phyloP scores from a whole-genome alignment of 495 filamentous ascomycete species.

The Penicillium antarcticum region DNA sequence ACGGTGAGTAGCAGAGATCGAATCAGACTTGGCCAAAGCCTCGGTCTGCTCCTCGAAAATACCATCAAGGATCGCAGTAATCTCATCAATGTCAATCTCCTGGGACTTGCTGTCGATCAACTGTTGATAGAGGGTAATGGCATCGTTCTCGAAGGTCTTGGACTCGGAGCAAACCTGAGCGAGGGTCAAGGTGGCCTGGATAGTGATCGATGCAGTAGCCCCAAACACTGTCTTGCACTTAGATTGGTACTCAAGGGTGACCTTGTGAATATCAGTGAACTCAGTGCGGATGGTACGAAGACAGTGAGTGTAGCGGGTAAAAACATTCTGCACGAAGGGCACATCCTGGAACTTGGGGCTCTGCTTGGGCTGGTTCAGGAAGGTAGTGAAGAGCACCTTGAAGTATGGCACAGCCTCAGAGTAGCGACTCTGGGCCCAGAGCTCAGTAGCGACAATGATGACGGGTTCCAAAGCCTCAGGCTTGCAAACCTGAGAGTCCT shows the following conservation, averaged over 20 bases:
- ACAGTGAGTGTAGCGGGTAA: conserved; percentile 31
- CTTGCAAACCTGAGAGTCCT: conserved; percentile 27
- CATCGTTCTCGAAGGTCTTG: conserved; percentile 32
- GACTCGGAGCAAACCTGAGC: conserved; percentile 36
- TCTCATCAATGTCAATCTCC: conserved; percentile 31
- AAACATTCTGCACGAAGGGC: conserved; percentile 28
- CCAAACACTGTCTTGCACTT: conserved; percentile 31
- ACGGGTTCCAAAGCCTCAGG: conserved; percentile 35
- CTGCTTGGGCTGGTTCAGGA: conserved; percentile 27
- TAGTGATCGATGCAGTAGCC: conserved; percentile 31
- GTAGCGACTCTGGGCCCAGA: conserved; percentile 34
- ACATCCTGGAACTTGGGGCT: conserved; percentile 28
- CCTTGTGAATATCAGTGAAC: conserved; percentile 28
- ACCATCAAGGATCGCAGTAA: conserved; percentile 30
- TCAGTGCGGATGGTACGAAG: conserved; percentile 30
- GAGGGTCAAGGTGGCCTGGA: conserved; percentile 32
- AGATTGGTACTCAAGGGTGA: conserved; percentile 31
- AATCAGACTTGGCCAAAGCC: conserved; percentile 15
- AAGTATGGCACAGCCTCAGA: conserved; percentile 31
- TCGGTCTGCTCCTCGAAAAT: conserved; percentile 36
- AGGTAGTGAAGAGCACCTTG: conserved; percentile 31
- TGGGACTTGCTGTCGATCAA: conserved; percentile 26
- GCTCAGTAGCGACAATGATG: conserved; percentile 35
- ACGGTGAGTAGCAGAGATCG: conserved; percentile 22
- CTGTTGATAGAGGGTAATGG: conserved; percentile 29